phyloP scores from a whole-genome alignment of 495 filamentous ascomycete species.

The Bacidia gigantensis region DNA sequence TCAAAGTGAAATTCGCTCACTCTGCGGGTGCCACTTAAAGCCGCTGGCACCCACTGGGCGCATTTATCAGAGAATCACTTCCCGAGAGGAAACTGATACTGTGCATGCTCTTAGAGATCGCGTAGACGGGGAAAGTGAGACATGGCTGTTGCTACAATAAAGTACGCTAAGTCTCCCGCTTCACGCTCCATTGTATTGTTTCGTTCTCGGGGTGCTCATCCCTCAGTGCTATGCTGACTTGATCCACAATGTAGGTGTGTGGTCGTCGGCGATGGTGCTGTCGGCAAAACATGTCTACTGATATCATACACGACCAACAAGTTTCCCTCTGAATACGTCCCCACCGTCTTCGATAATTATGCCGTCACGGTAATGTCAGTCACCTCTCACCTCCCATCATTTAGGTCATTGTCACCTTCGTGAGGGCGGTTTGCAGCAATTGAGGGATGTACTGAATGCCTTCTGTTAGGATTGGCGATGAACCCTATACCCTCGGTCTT shows the following conservation, averaged over 20 bases:
- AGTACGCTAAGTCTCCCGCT: constrained; percentile 38
- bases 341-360: constrained; percentile 99
- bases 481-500: constrained; percentile 91
- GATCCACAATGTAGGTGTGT: constrained; percentile 57
- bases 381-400: not conserved
- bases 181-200: not conserved
- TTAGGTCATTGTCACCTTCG: not conserved
- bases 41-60: not conserved
- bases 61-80: not conserved
- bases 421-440: no score
- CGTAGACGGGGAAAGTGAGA: constrained; percentile 2
- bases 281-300: constrained; percentile 95
- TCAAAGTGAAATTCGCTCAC: not conserved
- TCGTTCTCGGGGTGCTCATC: not conserved
- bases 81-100: not conserved
- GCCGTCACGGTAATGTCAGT: constrained; percentile 98
- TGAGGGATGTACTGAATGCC: constrained; percentile 8
- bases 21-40: not conserved
- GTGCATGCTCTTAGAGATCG: not conserved
- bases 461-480: constrained; percentile 80
- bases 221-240: not conserved
- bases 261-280: constrained; percentile 96
- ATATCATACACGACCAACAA: constrained; percentile 99
- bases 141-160: constrained; percentile 77
- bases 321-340: constrained; percentile 98